These are phyloP conservation scores for Kewa caespitosa DNA, from an alignment of 179 eudicot genomes.

Conservation along the genomic window DNA sequence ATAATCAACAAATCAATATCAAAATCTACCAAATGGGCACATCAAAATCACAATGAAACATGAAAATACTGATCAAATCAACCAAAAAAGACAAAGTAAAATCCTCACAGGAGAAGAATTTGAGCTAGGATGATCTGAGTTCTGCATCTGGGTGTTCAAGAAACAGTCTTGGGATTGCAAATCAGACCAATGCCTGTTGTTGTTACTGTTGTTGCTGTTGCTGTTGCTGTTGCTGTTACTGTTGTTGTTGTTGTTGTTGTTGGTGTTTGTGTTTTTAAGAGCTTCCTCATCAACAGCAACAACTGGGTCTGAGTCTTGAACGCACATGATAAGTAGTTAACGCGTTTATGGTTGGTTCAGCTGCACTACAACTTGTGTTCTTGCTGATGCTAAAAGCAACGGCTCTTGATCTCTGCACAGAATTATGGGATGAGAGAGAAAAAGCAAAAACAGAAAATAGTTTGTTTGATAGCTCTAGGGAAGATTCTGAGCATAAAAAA, in stretches of 20 bases:
- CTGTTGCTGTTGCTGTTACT: neutral
- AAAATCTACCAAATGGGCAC: neutral
- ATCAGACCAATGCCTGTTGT: slow-evolving; percentile 19
- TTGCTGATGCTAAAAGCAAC: slow-evolving; percentile 27
- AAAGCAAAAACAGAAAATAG: slow-evolving; percentile 9
- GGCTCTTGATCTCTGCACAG: slow-evolving; percentile 15
- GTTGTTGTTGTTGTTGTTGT: neutral
- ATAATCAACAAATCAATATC: neutral
- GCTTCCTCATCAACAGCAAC: slow-evolving; percentile 33
- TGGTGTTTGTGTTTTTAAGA: neutral
- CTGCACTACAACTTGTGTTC: slow-evolving; percentile 28
- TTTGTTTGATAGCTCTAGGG: slow-evolving; percentile 14
- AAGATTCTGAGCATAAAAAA: slow-evolving; percentile 41
- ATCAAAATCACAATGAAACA: neutral
- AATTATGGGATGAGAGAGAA: slow-evolving; percentile 5
- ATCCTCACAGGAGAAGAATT: slow-evolving; percentile 55
- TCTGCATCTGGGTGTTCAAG: slow-evolving; percentile 44
- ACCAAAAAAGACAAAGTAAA: neutral
- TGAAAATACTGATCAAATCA: neutral
- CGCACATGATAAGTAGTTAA: slow-evolving; percentile 38
- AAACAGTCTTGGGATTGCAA: slow-evolving; percentile 17
- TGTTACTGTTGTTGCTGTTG: neutral
- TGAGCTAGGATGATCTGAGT: slow-evolving; percentile 27
- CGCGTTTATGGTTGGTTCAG: slow-evolving; percentile 14
- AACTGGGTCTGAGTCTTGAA: slow-evolving; percentile 61